Conservation (phyloP, 352 stramenopile species). For the Discostella stelligera region DNA sequence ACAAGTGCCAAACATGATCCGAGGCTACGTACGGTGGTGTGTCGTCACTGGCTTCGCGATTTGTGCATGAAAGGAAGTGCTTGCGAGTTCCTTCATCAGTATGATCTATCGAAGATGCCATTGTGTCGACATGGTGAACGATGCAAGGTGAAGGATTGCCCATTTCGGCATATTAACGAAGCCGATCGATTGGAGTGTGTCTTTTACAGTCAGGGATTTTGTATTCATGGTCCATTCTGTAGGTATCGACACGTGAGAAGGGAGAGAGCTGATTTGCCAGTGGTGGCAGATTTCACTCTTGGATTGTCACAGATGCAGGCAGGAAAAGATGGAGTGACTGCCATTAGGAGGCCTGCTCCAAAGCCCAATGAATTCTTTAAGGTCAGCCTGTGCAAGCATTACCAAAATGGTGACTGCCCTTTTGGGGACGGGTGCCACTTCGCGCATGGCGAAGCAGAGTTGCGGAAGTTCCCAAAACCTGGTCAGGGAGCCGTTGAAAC, state of each 20-base stretch:
- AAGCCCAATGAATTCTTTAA: conserved; percentile 96
- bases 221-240: conserved; percentile 94
- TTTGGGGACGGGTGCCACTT: conserved; percentile 97
- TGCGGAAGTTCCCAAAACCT: conserved; percentile 69
- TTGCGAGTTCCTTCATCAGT: conserved; percentile 96
- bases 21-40: conserved; percentile 90
- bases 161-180: conserved; percentile 94
- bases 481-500: conserved; percentile 13
- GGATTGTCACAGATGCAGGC: conserved; percentile 84
- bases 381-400: conserved; percentile 96
- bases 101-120: conserved; percentile 96
- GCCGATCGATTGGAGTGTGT: conserved; percentile 93
- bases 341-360: conserved; percentile 49
- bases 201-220: conserved; percentile 98
- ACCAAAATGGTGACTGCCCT: conserved; percentile 91
- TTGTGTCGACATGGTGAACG: conserved; percentile 95
- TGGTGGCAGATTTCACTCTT: conserved; percentile 92
- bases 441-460: conserved; percentile 92
- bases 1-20: conserved; percentile 81
- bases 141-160: conserved; percentile 95
- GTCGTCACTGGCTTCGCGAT: conserved; percentile 94
- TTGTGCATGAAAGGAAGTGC: conserved; percentile 97
- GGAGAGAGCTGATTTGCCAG: conserved; percentile 89
- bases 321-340: conserved; percentile 88
- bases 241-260: conserved; percentile 93